Base-by-base conservation (phyloP, 192 early-diverging fungal species). In the Spinellus fusiger region DNA sequence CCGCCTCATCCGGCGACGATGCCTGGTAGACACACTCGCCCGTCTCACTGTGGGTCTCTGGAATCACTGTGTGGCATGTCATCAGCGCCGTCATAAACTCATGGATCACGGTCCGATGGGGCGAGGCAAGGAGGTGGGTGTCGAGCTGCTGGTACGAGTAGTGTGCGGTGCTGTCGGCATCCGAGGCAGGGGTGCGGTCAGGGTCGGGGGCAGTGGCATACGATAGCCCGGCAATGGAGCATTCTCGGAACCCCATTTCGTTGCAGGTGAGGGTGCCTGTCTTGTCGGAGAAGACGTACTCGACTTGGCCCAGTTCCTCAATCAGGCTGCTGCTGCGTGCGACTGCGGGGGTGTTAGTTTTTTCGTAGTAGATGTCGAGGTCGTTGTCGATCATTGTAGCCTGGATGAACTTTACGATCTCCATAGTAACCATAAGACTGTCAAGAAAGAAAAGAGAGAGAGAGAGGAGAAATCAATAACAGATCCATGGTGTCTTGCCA, bases 401-500 rank as follows among this genome's bases (percentile, higher is more conserved):
- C 69, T 96, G 87, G 72, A 86, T 82, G 69, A 85, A 96, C 75
- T 98, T 98, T 28, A 96, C 94, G 49, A 96, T 82, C 65, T 98
- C 96, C 94, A 98, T 94, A n/a, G 93, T 94, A 23, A 98, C 92
- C 65, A 98, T 94, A 70, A 97, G 86, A 81, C 88, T 89, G 65
- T 84, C 31, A 69, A 68, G 56, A 62, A 72, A 22, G 87, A 15
- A 66, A 84, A 37, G 71, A 68, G 56, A 62, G 71, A 22, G 87
- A 15, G 22, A 4, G 31, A 49, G 47, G 50, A 52, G 35, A 57
- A 47, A 46, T 46, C 38, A 5, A 6, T 28, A 15, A 55, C 38
- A 73, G 65, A 57, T 73, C 64, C 12, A 71, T 62, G 28, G 79
- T 73, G 56, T 31, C 1, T 49, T 10, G 15, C 5, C 28, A 50